Evolutionary conservation across 2,329 filamentous ascomycete species (phyloP).

Genomic region (Arthroderma sp.): DNA sequence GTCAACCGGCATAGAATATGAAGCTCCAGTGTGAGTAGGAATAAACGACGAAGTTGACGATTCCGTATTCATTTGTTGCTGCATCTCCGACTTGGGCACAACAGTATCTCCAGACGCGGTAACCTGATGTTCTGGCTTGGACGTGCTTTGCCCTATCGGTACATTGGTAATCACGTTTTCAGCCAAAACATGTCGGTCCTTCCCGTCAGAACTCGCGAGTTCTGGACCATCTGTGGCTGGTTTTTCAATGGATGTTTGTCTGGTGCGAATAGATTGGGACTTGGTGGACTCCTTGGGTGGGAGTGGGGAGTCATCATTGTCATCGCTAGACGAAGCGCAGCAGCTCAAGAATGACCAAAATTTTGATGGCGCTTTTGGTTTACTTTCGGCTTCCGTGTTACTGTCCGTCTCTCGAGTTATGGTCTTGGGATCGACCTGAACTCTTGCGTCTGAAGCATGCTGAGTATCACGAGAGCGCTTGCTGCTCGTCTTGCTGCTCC

Average conservation of each 20-base stretch:
- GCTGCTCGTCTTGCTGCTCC: conserved; percentile 55
- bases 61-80: too few species aligned
- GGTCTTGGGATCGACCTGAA: conserved; percentile 13
- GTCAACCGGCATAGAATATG: neutral
- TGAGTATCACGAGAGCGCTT: conserved; percentile 26
- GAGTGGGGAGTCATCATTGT: conserved; percentile 28
- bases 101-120: too few species aligned
- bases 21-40: neutral
- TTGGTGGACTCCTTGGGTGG: conserved; percentile 35
- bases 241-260: conserved; percentile 23
- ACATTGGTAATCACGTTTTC: conserved; percentile 26
- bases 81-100: too few species aligned
- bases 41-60: too few species aligned
- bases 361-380: conserved; percentile 27
- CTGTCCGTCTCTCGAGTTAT: conserved; percentile 21
- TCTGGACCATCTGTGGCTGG: conserved; percentile 24
- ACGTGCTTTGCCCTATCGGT: conserved; percentile 16
- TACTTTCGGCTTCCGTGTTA: conserved; percentile 25
- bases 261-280: conserved; percentile 24
- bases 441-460: conserved; percentile 13
- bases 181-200: conserved; percentile 23
- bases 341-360: conserved; percentile 36
- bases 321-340: conserved; percentile 34
- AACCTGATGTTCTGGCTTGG: conserved; percentile 16
- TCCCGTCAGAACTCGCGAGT: conserved; percentile 28